Evolutionary conservation across 139 green algal species (phyloP), one percentile per base, ranked within the genome.

Genomic region (Edaphochlamys debaryana): DNA sequence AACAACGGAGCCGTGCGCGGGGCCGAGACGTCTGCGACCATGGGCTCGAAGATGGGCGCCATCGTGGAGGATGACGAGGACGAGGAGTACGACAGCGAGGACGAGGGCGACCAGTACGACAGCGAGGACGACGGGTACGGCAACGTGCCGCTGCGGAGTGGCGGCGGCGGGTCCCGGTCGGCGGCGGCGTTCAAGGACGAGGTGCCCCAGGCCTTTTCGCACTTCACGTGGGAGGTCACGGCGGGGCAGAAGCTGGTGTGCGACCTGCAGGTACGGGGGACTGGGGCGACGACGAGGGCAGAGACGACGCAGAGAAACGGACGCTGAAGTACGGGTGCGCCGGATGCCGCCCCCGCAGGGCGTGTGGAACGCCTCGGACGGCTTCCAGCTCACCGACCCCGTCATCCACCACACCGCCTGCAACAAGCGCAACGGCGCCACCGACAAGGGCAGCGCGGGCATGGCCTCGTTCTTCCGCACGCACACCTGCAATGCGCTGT

Each of bases 151-250:
- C n/a, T n/a, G n/a, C n/a, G n/a, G n/a, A n/a, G n/a, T n/a, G 58
- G 25, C 25, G 11, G 45, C 17, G 17, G 0, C 38, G 1, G 3
- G n/a, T n/a, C n/a, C n/a, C n/a, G n/a, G n/a, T n/a, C n/a, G n/a
- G n/a, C 20, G 29, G 15, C 38, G 23, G 37, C 1, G 42, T 38
- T 1, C n/a, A 38, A 4, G 6, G 82, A 87, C 8, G 36, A 90
- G 40, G 80, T 87, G 29, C 87, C 87, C 25, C 87, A 91, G 63
- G 70, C 58, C 52, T 91, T 91, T 73, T 89, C 87, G 37, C 78
- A 89, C 83, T 89, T 89, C 78, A 89, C 79, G 0, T 79, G 87
- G 54, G 41, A 69, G 19, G 70, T 37, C 56, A 85, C 83, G 30
- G 29, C 25, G 8, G 79, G 87, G n/a, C 48, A 34, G 72, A 89